phyloP scores from a whole-genome alignment of 768 basidiomycete species.

The Lentinula aciculospora region DNA sequence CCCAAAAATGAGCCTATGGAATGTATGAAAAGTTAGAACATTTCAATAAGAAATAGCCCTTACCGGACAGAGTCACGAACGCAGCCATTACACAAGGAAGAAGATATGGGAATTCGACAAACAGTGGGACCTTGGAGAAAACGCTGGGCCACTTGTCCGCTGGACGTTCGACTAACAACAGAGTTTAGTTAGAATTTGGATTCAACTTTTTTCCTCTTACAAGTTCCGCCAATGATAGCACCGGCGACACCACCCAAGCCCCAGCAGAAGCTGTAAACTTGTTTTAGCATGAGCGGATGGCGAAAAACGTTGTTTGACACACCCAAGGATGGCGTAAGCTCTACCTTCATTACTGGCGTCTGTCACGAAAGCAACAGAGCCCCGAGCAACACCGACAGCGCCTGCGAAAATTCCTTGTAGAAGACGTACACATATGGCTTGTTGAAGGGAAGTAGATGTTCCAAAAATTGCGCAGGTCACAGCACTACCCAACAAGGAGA shows the following conservation, averaged over 20 bases:
- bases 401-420: conserved; percentile 91
- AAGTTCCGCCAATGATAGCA: conserved; percentile 78
- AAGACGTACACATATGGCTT: conserved; percentile 83
- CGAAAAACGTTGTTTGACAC: conserved; percentile 9
- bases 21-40: conserved; percentile 6
- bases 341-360: conserved; percentile 90
- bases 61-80: conserved; percentile 67
- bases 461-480: conserved; percentile 75
- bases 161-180: conserved; percentile 66
- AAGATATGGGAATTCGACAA: conserved; percentile 83
- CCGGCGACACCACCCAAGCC: conserved; percentile 93
- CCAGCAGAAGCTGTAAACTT: conserved; percentile 74
- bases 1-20: conserved; percentile 74
- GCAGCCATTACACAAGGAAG: conserved; percentile 81
- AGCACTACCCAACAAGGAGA: conserved; percentile 83
- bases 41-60: conserved; percentile 11
- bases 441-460: conserved; percentile 64
- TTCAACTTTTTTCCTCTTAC: conserved; percentile 27
- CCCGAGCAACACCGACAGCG: conserved; percentile 91
- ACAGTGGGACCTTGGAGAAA: conserved; percentile 62
- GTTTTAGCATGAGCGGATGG: neutral
- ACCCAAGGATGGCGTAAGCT: conserved; percentile 93
- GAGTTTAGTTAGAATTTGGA: conserved; percentile 10
- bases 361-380: conserved; percentile 81
- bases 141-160: conserved; percentile 79